phyloP scores from a whole-genome alignment of 441 rosid species.

The Metrosideros polymorpha region DNA sequence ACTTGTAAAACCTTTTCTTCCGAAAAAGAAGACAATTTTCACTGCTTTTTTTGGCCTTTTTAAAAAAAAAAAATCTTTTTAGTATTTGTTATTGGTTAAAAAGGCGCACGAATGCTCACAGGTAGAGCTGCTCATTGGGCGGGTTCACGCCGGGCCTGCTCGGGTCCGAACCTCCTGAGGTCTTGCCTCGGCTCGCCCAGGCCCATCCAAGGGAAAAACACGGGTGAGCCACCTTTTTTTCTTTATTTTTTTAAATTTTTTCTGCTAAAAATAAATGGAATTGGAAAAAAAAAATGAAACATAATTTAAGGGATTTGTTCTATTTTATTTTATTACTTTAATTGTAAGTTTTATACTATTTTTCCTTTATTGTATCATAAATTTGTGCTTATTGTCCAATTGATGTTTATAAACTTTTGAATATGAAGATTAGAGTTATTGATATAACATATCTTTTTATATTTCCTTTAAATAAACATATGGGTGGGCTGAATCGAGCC shows the following conservation, averaged over 20 bases:
- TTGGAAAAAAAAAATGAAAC: not conserved
- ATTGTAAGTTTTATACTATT: not conserved
- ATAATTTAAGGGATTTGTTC: not conserved
- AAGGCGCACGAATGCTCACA: accelerated
- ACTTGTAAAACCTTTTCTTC: not conserved
- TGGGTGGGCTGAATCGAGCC: not conserved
- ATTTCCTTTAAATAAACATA: not conserved
- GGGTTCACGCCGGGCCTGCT: not conserved
- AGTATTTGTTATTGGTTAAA: not conserved
- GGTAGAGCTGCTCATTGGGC: not conserved
- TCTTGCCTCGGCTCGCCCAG: not conserved
- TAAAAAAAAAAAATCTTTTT: no score
- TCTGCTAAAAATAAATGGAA: not conserved
- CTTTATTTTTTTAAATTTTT: not conserved
- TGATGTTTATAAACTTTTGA: not conserved
- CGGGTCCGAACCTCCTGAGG: not conserved
- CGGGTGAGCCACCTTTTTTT: not conserved
- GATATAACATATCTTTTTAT: not conserved
- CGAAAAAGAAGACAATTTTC: not conserved
- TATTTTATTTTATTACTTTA: not conserved
- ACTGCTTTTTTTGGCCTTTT: not conserved
- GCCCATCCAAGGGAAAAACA: not conserved
- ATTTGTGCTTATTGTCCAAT: not conserved
- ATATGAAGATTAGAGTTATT: not conserved
- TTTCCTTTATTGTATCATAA: not conserved